These are phyloP conservation scores for Picea sitchensis DNA, from an alignment of 75 land plant genomes.

Conservation along the genomic window DNA sequence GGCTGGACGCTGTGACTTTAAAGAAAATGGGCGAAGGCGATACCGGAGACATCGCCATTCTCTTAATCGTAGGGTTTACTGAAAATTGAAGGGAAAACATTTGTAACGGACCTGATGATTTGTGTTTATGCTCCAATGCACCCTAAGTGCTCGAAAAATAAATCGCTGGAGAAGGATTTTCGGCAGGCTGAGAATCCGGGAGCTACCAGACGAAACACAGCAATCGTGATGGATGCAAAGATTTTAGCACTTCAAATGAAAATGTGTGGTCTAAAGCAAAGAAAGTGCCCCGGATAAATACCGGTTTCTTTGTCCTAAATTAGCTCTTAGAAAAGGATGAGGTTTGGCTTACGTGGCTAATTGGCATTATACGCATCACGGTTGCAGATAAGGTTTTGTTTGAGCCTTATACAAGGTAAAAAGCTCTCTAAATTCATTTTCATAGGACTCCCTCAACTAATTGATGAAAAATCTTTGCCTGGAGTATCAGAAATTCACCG, in stretches of 20 bases:
- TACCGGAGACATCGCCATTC: conserved; percentile 9
- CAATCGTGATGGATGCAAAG: background rate
- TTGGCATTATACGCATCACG: background rate
- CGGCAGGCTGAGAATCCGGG: background rate
- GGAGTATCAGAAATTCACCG: background rate
- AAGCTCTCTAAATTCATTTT: background rate
- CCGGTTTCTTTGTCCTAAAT: background rate
- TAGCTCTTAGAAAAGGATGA: background rate
- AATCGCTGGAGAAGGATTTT: background rate
- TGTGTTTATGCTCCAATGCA: too few species aligned
- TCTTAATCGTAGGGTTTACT: background rate
- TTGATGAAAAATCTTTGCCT: too few species aligned
- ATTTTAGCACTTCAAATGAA: background rate
- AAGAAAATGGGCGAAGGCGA: background rate
- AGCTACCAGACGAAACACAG: background rate
- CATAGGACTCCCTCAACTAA: background rate
- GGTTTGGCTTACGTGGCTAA: background rate
- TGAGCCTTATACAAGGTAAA: background rate
- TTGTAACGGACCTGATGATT: conserved; percentile 2
- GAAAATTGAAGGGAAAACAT: background rate
- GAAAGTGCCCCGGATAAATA: background rate
- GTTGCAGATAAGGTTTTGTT: background rate
- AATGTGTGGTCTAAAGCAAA: background rate
- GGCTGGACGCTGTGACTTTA: background rate
- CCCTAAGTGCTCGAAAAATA: background rate